These are phyloP conservation scores for Calycina herbarum DNA, from an alignment of 2,329 filamentous ascomycete genomes.

Conservation along the genomic window DNA sequence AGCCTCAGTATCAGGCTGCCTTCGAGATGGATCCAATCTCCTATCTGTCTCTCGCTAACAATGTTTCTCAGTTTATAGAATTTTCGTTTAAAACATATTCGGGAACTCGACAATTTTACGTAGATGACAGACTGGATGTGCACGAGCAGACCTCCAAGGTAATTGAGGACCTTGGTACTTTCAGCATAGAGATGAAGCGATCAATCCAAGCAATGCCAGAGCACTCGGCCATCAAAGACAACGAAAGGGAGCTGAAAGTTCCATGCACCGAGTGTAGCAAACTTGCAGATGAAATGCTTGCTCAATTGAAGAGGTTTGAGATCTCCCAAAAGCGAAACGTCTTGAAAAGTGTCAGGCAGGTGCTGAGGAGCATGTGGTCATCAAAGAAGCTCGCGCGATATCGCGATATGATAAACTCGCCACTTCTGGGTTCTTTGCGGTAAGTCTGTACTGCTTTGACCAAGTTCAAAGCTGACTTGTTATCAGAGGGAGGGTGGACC, in stretches of 20 bases:
- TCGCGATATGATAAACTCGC: slow-evolving; percentile 4
- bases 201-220: not conserved
- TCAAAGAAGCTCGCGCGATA: not conserved
- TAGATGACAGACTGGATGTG: not conserved
- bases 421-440: not conserved
- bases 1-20: not conserved
- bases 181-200: not conserved
- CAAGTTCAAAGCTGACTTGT: not conserved
- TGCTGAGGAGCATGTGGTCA: slow-evolving; percentile 6
- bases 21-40: slow-evolving; percentile 3
- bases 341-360: not conserved
- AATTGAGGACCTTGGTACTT: not conserved
- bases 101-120: not conserved
- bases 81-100: not conserved
- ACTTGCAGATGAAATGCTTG: not conserved
- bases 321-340: not conserved
- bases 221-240: not conserved
- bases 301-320: not conserved
- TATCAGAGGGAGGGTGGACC: not conserved
- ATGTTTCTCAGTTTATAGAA: slow-evolving; percentile 2
- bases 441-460: not conserved
- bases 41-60: slow-evolving; percentile 1
- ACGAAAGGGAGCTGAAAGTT: not conserved
- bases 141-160: not conserved
- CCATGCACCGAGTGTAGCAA: not conserved